Evolutionary conservation across 257 asterid species (phyloP), one percentile per base, ranked within the genome.

Genomic region (Nicotiana benthamiana): DNA sequence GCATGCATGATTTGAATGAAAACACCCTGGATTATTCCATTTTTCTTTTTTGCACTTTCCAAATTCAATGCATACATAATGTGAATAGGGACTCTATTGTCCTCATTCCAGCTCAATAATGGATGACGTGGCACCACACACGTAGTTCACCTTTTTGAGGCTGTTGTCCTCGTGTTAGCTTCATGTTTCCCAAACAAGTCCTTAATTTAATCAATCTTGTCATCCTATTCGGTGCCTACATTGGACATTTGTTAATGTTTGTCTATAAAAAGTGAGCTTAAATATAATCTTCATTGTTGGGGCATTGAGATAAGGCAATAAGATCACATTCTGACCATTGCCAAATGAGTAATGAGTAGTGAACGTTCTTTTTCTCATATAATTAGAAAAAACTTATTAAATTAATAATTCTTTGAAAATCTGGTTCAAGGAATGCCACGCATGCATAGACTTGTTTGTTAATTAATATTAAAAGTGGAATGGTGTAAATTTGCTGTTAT

Each of bases 21-120:
- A 84, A 88, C 92, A 88, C 88, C 84, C 93, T 91, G 93, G 87
- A 85, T 91, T 91, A 90, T 91, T 91, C 97, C 91, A 43, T 79
- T 86, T 64, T 43, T 83, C 1, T 9, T 40, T 8, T 40, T 40
- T 8, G 12, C 79, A 79, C 90, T 87, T 91, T 89, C 88, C 89
- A 84, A 87, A 80, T 91, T 89, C 97, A 90, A 80, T 87, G 92
- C 88, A 87, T 77, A n/a, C 48, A 11, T 68, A 40, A 32, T 60
- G 12, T 56, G 26, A 57, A 78, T 40, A 3, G 48, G 48, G 48
- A 40, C 48, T 40, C 48, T 9, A 40, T 40, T 40, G 48, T 40
- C 3, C 48, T 40, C 48, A 40, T 40, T 40, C 48, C 48, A 40
- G 48, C 48, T 40, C 48, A 40, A 2, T 8, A 40, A 40, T 8